phyloP scores from a whole-genome alignment of 2,329 filamentous ascomycete species.

The Xylaria sp. region DNA sequence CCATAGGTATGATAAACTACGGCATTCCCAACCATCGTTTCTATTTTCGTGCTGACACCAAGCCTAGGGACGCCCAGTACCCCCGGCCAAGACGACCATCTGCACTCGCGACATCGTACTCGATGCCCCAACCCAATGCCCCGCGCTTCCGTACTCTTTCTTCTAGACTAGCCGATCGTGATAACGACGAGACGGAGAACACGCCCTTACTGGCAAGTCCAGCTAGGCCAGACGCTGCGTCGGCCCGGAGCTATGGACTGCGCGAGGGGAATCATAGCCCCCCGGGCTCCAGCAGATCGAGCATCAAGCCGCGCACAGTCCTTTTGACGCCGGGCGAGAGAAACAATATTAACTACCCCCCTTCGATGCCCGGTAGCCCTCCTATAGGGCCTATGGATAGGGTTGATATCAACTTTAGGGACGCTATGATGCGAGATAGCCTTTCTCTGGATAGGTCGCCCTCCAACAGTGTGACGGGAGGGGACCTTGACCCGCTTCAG shows the following conservation, averaged over 20 bases:
- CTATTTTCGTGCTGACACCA: neutral
- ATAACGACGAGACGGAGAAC: constrained; percentile 59
- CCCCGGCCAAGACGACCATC: constrained; percentile 70
- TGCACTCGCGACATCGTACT: constrained; percentile 44
- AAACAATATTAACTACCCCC: constrained; percentile 72
- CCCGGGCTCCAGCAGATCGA: constrained; percentile 57
- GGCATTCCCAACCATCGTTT: neutral
- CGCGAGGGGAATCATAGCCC: constrained; percentile 50
- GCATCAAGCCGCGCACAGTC: constrained; percentile 45
- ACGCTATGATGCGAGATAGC: constrained; percentile 74
- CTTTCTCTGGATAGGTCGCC: constrained; percentile 47
- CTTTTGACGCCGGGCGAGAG: constrained; percentile 47
- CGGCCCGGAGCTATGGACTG: constrained; percentile 49
- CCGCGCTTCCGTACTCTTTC: constrained; percentile 30
- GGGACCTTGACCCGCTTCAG: constrained; percentile 37
- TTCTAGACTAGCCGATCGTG: constrained; percentile 25
- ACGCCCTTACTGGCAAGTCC: constrained; percentile 59
- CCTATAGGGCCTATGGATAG: constrained; percentile 55
- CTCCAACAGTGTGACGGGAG: constrained; percentile 30
- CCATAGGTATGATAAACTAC: constrained; percentile 60
- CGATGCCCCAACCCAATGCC: constrained; percentile 33
- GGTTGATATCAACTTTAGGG: constrained; percentile 65
- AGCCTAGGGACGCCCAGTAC: constrained; percentile 32
- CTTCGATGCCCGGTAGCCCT: constrained; percentile 69
- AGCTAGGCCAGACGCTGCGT: constrained; percentile 43